Conservation (phyloP, 495 filamentous ascomycete species). For the Usnea hakonensis region DNA sequence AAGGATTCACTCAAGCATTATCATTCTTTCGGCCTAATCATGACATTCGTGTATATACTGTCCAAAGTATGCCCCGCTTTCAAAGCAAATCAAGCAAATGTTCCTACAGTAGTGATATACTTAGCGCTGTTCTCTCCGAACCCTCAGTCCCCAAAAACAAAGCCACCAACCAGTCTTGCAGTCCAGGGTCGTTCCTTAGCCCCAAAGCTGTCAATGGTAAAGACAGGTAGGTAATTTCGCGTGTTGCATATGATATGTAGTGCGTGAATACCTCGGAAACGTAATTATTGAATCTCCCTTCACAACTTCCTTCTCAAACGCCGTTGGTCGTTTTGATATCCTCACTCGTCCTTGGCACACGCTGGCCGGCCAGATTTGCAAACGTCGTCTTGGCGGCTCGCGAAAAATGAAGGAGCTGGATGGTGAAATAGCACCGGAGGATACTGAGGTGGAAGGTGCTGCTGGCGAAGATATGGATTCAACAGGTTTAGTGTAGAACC, state of each 20-base stretch:
- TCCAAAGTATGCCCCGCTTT: not conserved
- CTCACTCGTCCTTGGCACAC: not conserved
- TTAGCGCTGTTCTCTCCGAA: not conserved
- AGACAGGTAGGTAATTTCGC: not conserved
- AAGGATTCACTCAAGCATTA: not conserved
- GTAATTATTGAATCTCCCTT: not conserved
- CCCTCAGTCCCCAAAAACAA: not conserved
- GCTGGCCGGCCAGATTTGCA: not conserved
- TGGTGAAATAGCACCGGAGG: not conserved
- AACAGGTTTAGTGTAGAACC: constrained; percentile 39
- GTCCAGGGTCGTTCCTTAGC: too few relatives aligned
- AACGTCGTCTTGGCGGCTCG: not conserved
- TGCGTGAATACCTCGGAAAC: not conserved
- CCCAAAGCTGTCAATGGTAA: not conserved
- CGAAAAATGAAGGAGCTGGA: not conserved
- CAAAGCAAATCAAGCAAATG: not conserved
- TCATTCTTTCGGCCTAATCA: not conserved
- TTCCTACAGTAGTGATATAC: not conserved
- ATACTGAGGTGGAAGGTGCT: not conserved
- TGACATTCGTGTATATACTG: not conserved
- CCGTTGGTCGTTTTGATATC: not conserved
- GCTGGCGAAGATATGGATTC: constrained; percentile 18
- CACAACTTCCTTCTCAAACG: not conserved
- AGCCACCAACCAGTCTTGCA: too few relatives aligned
- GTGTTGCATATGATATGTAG: not conserved